Conservation (phyloP, 345 rosid genomes). For the Ceriops zippeliana region DNA sequence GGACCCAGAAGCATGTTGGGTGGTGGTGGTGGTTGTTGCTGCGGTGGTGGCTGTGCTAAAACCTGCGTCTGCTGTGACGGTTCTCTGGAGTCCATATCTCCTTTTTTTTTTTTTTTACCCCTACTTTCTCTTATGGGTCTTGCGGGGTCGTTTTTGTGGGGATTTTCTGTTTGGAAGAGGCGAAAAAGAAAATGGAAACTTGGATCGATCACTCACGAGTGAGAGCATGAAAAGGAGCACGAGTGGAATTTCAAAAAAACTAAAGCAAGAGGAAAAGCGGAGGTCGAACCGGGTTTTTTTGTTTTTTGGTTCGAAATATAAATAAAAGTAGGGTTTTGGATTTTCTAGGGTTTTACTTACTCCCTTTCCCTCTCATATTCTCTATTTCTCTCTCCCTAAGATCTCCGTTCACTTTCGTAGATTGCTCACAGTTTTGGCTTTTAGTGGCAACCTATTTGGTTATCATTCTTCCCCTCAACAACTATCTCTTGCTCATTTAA, state of each 20-base stretch:
- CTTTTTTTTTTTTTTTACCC: too few relatives aligned
- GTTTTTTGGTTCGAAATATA: too few relatives aligned
- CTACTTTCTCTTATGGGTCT: too few relatives aligned
- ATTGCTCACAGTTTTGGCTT: neutral
- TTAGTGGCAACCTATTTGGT: neutral
- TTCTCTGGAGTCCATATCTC: constrained; percentile 20
- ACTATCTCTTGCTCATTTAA: too few relatives aligned
- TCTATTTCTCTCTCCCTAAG: too few relatives aligned
- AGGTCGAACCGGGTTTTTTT: neutral
- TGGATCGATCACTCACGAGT: neutral
- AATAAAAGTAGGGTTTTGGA: constrained; percentile 10
- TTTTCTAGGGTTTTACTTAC: neutral
- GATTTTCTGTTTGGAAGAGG: constrained; percentile 8
- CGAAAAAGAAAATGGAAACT: constrained; percentile 10
- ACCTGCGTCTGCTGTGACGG: constrained; percentile 13
- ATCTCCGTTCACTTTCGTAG: neutral
- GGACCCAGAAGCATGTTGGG: constrained; percentile 20
- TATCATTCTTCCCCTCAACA: too few relatives aligned
- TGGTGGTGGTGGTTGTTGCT: neutral
- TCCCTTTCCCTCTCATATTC: too few relatives aligned
- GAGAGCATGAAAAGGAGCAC: neutral
- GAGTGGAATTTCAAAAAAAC: neutral
- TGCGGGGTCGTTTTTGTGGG: neutral
- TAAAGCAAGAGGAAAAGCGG: neutral
- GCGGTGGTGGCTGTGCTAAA: constrained; percentile 7